Evolutionary conservation across 116 monocot species (phyloP).

Genomic region (Trichopus zeylanicus): DNA sequence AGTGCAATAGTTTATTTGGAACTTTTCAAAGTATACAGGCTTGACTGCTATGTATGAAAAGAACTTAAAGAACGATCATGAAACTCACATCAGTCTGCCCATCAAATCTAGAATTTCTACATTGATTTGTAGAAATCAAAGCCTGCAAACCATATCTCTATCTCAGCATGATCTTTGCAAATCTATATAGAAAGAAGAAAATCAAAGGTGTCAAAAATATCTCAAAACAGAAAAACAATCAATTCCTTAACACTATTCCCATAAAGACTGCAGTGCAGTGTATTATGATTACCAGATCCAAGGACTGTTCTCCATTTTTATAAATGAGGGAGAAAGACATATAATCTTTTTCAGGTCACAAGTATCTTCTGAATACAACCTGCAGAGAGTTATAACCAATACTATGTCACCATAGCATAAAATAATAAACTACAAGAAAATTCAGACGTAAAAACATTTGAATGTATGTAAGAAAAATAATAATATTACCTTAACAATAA

Average conservation of each 20-base stretch:
- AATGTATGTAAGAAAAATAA: background rate
- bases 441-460: background rate
- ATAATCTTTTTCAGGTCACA: constrained; percentile 70
- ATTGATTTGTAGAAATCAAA: constrained; percentile 31
- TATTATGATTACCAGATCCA: constrained; percentile 53
- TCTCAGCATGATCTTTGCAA: constrained; percentile 65
- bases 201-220: too few relatives aligned
- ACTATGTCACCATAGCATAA: background rate
- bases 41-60: background rate
- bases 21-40: background rate
- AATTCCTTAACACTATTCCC: too few relatives aligned
- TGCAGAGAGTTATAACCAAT: constrained; percentile 9
- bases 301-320: constrained; percentile 54
- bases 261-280: background rate
- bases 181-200: constrained; percentile 23
- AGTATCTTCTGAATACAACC: constrained; percentile 68
- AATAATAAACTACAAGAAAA: background rate
- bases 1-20: background rate
- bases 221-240: too few relatives aligned
- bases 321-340: constrained; percentile 74
- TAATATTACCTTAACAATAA: background rate
- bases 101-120: constrained; percentile 18
- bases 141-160: constrained; percentile 55
- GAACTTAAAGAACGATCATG: background rate
- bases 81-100: constrained; percentile 19